Percentiles rank a stretch among this genome's conserved stretches.
Conservation (phyloP, 2,329 filamentous ascomycete species). For the Geosmithia putterillii region DNA sequence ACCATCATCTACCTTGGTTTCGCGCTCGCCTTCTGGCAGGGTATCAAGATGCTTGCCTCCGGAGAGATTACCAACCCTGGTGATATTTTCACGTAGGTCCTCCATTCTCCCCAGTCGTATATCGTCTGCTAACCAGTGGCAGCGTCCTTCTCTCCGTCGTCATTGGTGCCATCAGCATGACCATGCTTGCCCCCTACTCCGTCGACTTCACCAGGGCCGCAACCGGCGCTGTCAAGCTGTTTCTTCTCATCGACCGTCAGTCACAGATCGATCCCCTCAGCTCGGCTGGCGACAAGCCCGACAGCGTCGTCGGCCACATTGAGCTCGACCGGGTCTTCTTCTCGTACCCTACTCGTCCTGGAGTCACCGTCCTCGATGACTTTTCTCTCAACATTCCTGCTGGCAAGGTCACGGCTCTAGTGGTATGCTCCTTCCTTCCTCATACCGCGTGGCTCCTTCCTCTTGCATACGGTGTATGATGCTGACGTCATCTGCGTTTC, state of each 20-base stretch:
- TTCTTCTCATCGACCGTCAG: constrained; percentile 21
- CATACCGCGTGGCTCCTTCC: constrained; percentile 8
- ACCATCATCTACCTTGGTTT: constrained; percentile 28
- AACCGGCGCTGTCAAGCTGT: constrained; percentile 20
- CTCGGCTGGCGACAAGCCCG: constrained; percentile 55
- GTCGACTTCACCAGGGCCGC: constrained; percentile 25
- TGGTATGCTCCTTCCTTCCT: too few relatives aligned
- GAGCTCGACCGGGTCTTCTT: constrained; percentile 46
- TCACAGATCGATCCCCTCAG: constrained; percentile 29
- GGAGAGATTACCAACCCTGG: constrained; percentile 18
- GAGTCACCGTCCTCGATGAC: constrained; percentile 25
- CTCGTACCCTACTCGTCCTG: constrained; percentile 30
- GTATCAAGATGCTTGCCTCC: constrained; percentile 20
- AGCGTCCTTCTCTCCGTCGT: constrained; percentile 23
- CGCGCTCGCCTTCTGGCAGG: constrained; percentile 32
- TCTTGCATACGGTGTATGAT: background rate
- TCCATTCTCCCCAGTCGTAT: background rate
- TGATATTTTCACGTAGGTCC: constrained; percentile 1
- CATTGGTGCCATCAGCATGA: constrained; percentile 22
- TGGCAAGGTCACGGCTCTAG: constrained; percentile 29
- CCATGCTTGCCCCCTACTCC: constrained; percentile 20
- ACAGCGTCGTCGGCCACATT: constrained; percentile 50
- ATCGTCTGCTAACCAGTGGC: constrained; percentile 6
- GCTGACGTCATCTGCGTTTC: background rate
- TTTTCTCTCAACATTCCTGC: constrained; percentile 29